Evolutionary conservation across 148 eudicot species (phyloP), one percentile per base, ranked within the genome.

Genomic region (Fagopyrum tataricum): DNA sequence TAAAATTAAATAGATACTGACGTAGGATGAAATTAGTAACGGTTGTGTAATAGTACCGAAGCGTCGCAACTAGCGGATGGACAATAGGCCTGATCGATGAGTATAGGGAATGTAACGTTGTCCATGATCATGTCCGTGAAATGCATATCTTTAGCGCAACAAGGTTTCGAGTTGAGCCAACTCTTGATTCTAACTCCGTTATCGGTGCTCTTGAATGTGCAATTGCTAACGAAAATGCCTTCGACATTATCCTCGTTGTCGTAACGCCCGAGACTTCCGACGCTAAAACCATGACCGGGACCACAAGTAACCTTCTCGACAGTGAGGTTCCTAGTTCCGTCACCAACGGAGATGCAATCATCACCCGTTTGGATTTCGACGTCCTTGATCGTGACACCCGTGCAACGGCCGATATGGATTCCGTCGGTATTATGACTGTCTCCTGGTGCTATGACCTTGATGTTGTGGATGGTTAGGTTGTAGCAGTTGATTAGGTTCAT

Each of bases 121-220:
- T 76, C 79, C 86, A 91, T 75, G 2, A 75, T 14, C 21, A 91
- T 55, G 72, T 84, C 84, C 20, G 82, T 74, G 39, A 68, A 84
- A 21, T 75, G 11, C 17, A 91, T 76, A 78, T 67, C 42, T 84
- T 85, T 17, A 43, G 17, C 20, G 73, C 64, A 21, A 23, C 24
- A 6, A 67, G 73, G 6, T 78, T 78, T 9, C 1, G 72, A 70
- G n/a, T 73, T 70, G 4, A 62, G 71, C 72, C 81, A 86, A 7
- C 87, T 79, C 47, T 80, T 83, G 81, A 91, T 81, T 81, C 94
- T 86, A 17, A 82, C 89, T 6, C 97, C 97, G 52, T 84, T 89
- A 8, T 84, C 81, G 0, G 87, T 89, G 10, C 44, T 31, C 10
- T 7, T 49, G n/a, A 86, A 70, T 17, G 82, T 84, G 68, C 87